Percentiles rank a stretch among this genome's conserved stretches.
phyloP scores from a whole-genome alignment of 2,329 filamentous ascomycete species.

The Sclerotinia trifoliorum region DNA sequence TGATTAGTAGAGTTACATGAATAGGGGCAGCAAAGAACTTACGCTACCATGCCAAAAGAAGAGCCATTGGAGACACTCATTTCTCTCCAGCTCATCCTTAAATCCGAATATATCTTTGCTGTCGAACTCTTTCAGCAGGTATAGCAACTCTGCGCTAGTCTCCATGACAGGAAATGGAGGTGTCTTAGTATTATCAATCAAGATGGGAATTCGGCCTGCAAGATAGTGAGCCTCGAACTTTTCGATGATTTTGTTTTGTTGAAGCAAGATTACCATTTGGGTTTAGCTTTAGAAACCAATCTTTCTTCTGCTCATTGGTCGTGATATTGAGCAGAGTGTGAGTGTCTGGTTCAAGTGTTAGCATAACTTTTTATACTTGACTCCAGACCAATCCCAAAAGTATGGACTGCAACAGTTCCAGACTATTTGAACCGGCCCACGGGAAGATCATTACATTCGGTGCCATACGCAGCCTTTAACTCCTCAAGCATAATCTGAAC shows the following conservation, averaged over 20 bases:
- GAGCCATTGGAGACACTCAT: conserved; percentile 51
- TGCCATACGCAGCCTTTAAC: conserved; percentile 50
- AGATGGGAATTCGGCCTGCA: conserved; percentile 47
- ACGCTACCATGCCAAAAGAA: conserved; percentile 55
- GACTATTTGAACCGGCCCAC: neutral
- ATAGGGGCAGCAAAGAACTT: conserved; percentile 24
- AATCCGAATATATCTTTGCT: conserved; percentile 52
- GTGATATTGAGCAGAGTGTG: conserved; percentile 24
- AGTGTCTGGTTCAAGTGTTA: conserved; percentile 21
- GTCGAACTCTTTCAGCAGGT: conserved; percentile 49
- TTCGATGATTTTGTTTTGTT: no score
- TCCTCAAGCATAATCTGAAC: conserved; percentile 57
- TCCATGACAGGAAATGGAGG: conserved; percentile 54
- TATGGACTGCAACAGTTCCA: neutral
- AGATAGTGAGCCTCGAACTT: neutral
- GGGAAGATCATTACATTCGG: conserved; percentile 44
- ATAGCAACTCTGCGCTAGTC: conserved; percentile 53
- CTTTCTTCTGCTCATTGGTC: conserved; percentile 56
- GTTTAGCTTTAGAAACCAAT: conserved; percentile 52
- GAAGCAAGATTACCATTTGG: conserved; percentile 42
- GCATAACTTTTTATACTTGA: neutral
- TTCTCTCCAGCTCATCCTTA: conserved; percentile 50
- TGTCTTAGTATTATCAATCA: conserved; percentile 50
- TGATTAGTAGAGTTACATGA: neutral
- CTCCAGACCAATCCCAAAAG: neutral